Conservation (phyloP, 306 rosid species). For the Gleditsia sinensis region DNA sequence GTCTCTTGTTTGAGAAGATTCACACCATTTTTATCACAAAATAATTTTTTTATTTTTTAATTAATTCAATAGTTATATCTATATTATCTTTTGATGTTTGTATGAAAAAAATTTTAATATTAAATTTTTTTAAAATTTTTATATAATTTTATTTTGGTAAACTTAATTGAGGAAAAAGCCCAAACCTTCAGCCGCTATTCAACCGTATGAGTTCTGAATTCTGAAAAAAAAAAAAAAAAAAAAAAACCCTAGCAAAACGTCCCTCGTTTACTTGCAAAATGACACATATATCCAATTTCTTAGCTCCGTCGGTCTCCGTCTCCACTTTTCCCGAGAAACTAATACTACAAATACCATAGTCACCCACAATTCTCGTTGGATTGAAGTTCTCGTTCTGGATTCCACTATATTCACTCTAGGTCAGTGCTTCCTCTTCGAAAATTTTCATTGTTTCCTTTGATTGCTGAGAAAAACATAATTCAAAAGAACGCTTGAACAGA, state of each 20-base stretch:
- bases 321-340: not conserved
- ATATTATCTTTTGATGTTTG: too few species aligned
- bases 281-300: slow-evolving; percentile 43
- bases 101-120: too few species aligned
- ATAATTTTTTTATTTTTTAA: too few species aligned
- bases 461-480: not conserved
- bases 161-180: not conserved
- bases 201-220: not conserved
- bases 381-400: not conserved
- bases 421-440: slow-evolving; percentile 17
- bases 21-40: too few species aligned
- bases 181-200: too few species aligned
- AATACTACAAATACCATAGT: slow-evolving; percentile 27
- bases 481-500: not conserved
- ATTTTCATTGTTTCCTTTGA: not conserved
- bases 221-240: not conserved
- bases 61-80: too few species aligned
- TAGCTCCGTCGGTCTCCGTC: slow-evolving; percentile 27
- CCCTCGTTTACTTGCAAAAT: slow-evolving; percentile 24
- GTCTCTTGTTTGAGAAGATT: too few species aligned
- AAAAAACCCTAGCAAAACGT: not conserved
- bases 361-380: not conserved
- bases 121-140: not conserved
- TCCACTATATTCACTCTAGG: slow-evolving; percentile 26
- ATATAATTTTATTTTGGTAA: too few species aligned